Evolutionary conservation across 2,329 filamentous ascomycete genomes (phyloP).

Genomic region (Fusarium dlaminii): DNA sequence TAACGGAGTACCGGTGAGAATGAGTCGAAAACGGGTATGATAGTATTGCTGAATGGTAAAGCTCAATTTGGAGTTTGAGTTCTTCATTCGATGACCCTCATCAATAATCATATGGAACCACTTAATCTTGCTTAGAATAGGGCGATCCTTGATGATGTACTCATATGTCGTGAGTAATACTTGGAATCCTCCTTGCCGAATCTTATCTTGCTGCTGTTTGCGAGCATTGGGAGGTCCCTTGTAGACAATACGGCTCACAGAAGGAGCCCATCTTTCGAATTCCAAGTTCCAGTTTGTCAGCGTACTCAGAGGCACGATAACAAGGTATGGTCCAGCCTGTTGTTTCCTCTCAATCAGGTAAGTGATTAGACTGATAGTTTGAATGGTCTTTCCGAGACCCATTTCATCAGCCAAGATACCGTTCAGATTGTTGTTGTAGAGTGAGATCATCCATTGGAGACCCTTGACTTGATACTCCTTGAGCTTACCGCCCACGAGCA

Average conservation of each 20-base stretch:
- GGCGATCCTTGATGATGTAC: slow-evolving; percentile 99
- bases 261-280: slow-evolving; percentile 98
- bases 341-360: slow-evolving; percentile 97
- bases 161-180: slow-evolving; percentile 98
- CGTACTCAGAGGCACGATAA: slow-evolving; percentile 96
- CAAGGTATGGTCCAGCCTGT: slow-evolving; percentile 90
- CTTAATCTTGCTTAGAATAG: slow-evolving; percentile 96
- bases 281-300: slow-evolving; percentile 99
- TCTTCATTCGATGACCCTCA: slow-evolving; percentile 99
- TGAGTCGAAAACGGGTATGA: slow-evolving; percentile 91
- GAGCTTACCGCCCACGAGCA: slow-evolving; percentile 88
- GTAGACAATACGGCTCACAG: slow-evolving; percentile 88
- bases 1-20: slow-evolving; percentile 94
- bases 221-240: slow-evolving; percentile 91
- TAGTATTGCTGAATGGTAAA: slow-evolving; percentile 96
- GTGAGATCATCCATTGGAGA: slow-evolving; percentile 98
- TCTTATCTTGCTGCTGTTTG: slow-evolving; percentile 91
- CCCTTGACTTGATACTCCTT: slow-evolving; percentile 99
- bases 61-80: slow-evolving; percentile 93
- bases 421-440: slow-evolving; percentile 99
- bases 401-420: slow-evolving; percentile 99
- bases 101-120: slow-evolving; percentile 99
- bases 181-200: slow-evolving; percentile 94
- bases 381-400: slow-evolving; percentile 99
- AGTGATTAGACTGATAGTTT: slow-evolving; percentile 97